Conservation (phyloP, 768 basidiomycete genomes). For the Collybiopsis confluens region DNA sequence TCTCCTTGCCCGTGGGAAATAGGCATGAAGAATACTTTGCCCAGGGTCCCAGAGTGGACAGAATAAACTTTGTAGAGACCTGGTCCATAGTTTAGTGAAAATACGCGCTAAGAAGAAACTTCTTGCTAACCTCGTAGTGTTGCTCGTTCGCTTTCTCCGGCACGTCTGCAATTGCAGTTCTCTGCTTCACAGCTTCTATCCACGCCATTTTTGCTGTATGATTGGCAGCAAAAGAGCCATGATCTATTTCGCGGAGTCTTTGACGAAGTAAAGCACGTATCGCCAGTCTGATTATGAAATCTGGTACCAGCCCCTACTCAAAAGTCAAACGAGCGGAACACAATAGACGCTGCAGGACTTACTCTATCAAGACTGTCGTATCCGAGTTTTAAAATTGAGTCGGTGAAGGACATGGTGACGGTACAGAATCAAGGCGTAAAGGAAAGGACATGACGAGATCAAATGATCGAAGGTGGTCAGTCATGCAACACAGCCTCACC, state of each 20-base stretch:
- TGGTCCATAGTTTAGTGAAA: too few species aligned
- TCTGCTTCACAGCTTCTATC: constrained; percentile 50
- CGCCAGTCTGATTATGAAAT: constrained; percentile 44
- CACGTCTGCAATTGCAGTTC: constrained; percentile 52
- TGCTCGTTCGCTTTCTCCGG: constrained; percentile 71
- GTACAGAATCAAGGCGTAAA: not conserved
- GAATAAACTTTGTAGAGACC: constrained; percentile 60
- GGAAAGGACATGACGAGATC: too few species aligned
- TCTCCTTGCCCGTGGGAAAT: constrained; percentile 57
- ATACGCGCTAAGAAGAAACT: not conserved
- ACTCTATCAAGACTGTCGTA: constrained; percentile 33
- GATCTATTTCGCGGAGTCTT: constrained; percentile 56
- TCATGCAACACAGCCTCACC: not conserved
- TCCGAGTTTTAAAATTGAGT: constrained; percentile 29
- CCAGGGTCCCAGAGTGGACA: constrained; percentile 59
- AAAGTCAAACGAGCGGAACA: not conserved
- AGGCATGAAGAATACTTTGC: constrained; percentile 68
- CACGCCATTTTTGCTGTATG: constrained; percentile 65
- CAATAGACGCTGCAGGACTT: not conserved
- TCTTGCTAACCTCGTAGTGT: constrained; percentile 57
- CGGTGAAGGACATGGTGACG: constrained; percentile 8
- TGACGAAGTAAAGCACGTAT: constrained; percentile 48
- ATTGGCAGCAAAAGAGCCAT: constrained; percentile 54
- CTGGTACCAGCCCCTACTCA: constrained; percentile 55
- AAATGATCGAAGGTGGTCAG: too few species aligned